Conservation (phyloP, 208 protist species). For the Novymonas esmeraldas region DNA sequence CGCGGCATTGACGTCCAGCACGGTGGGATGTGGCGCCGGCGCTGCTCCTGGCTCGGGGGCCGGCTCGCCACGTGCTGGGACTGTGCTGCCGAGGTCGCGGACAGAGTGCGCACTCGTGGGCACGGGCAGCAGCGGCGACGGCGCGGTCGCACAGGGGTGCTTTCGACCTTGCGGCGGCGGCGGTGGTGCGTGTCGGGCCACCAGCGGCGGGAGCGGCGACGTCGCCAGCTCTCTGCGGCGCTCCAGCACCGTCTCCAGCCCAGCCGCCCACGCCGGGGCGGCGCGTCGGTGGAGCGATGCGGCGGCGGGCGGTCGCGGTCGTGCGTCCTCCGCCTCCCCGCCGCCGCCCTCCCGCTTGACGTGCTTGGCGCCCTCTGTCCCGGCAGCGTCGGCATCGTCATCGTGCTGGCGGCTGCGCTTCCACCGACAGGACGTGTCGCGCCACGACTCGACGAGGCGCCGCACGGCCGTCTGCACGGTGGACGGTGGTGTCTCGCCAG, state of each 20-base stretch:
- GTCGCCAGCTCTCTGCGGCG: slow-evolving; percentile 7
- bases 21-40: too few species aligned
- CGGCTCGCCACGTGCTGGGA: too few species aligned
- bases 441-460: slow-evolving; percentile 15
- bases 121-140: background rate
- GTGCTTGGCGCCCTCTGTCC: background rate
- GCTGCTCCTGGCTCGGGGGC: too few species aligned
- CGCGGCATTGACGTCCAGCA: background rate
- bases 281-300: background rate
- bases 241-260: slow-evolving; percentile 3
- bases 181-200: too few species aligned
- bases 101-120: too few species aligned
- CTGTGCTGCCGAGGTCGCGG: too few species aligned
- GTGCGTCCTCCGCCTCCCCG: background rate
- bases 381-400: background rate
- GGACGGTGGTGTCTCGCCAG: background rate
- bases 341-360: slow-evolving; percentile 6
- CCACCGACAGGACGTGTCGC: background rate
- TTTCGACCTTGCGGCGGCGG: background rate
- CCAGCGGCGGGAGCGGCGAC: background rate
- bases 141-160: too few species aligned
- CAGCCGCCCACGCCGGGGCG: slow-evolving; percentile 12
- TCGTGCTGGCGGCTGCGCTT: slow-evolving; percentile 17
- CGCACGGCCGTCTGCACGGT: background rate
- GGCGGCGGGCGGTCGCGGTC: background rate